A percentile compares a stretch with the other conserved stretches of the same genome.
These are phyloP conservation scores for Vanderwaltozyma yarrowii DNA, from an alignment of 805 yeast genomes.

Conservation along the genomic window DNA sequence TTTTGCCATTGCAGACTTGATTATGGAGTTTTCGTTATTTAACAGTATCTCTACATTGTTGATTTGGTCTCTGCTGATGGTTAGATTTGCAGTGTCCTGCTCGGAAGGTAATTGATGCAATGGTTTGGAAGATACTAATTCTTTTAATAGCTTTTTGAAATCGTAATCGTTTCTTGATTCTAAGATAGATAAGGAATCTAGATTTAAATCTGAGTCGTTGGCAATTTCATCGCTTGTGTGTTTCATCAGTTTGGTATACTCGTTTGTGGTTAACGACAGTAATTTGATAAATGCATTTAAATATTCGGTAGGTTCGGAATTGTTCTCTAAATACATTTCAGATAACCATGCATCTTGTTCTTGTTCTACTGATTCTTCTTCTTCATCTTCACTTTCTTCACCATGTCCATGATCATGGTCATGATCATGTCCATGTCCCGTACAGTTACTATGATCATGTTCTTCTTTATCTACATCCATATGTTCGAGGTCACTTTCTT, in stretches of 20 bases:
- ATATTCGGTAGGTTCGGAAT: background rate
- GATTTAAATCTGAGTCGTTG: background rate
- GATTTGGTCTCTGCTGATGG: background rate
- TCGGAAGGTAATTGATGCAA: background rate
- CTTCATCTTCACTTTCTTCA: constrained; percentile 8
- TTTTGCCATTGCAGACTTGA: background rate
- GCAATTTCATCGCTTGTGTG: background rate
- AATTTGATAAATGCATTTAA: background rate
- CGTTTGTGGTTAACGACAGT: background rate
- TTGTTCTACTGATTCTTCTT: constrained; percentile 1
- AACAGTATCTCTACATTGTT: background rate
- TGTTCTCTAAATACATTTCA: constrained; percentile 28
- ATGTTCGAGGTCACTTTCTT: too few relatives aligned
- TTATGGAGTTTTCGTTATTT: background rate
- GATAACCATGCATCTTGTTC: constrained; percentile 34
- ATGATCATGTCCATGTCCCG: constrained; percentile 13
- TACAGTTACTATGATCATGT: constrained; percentile 1
- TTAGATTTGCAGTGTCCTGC: background rate
- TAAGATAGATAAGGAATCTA: background rate
- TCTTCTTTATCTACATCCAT: too few relatives aligned
- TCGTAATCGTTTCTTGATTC: background rate
- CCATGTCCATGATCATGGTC: background rate
- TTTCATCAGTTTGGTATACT: background rate
- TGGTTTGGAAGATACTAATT: background rate
- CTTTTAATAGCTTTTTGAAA: background rate